A percentile compares a stretch with the other conserved stretches of the same genome.
These are phyloP conservation scores for Neurospora sp. DNA, from an alignment of 495 filamentous ascomycete genomes.

Conservation along the genomic window DNA sequence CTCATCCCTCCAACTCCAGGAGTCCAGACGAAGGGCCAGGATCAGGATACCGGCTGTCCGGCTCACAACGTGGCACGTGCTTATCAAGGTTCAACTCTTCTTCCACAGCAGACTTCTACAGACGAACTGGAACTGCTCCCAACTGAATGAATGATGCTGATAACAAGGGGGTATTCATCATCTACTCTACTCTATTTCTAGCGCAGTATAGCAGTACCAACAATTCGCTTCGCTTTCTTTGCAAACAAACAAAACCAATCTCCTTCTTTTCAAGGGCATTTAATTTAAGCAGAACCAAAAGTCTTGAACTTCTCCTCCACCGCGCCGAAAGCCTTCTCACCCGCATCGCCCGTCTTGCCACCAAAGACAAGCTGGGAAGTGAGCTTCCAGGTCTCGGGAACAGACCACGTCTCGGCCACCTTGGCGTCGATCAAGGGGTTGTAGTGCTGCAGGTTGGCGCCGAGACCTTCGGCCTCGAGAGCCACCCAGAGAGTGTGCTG, in stretches of 20 bases:
- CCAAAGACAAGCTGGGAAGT: slow-evolving; percentile 55
- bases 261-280: background rate
- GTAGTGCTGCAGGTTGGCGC: slow-evolving; percentile 68
- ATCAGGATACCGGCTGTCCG: background rate
- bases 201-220: background rate
- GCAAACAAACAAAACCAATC: background rate
- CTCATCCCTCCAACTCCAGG: background rate
- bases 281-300: slow-evolving; percentile 24
- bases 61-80: background rate
- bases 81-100: background rate
- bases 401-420: slow-evolving; percentile 46
- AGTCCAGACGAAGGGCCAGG: background rate
- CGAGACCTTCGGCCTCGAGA: slow-evolving; percentile 59
- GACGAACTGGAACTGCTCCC: background rate
- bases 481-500: slow-evolving; percentile 58
- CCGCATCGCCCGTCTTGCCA: slow-evolving; percentile 36
- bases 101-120: background rate
- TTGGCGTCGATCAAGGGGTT: slow-evolving; percentile 54
- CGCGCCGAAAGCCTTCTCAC: slow-evolving; percentile 45
- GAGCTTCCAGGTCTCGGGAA: slow-evolving; percentile 51
- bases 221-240: background rate
- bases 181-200: background rate
- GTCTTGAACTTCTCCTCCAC: slow-evolving; percentile 47
- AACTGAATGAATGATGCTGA: background rate
- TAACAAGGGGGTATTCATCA: background rate